Base-by-base conservation (phyloP, 768 basidiomycete species). In the Lentinula edodes region DNA sequence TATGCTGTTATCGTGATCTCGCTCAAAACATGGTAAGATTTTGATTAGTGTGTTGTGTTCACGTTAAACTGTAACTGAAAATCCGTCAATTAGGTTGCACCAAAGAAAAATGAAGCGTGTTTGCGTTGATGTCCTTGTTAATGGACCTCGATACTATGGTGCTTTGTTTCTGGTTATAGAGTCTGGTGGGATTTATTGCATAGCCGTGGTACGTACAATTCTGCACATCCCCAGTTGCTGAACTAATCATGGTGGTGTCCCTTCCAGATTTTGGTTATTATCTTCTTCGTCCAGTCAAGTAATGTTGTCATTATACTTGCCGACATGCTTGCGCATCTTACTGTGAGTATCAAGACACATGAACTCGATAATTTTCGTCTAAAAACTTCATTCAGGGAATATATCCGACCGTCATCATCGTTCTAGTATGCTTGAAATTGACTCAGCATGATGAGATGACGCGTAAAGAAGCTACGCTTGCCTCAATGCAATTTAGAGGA, bases 371-470 rank as follows among this genome's bases (percentile, higher is more conserved):
- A 16, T 34, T 1, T 51, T 8, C 3, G 5, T 13, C 10, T 4
- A 28, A 51, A 5, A 10, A 13, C 9, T 5, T 32, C 13, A 28
- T 39, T 5, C 10, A 54, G 53, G 53, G 53, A 8, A 54, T 54
- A 16, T 54, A 54, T 54, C 53, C 53, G 23, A 54, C 53, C 1
- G 32, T 39, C 10, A 54, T 54, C 8, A 54, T 54, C 34, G 53
- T 54, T 13, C 16, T 54, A 10, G 53, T 54, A n/a, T 54, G 53
- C 10, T 38, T 54, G 12, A 35, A 54, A 23, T 20, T 54, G n/a
- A 54, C 53, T 18, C 53, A 54, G 36, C 53, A 54, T 6, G 53
- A 54, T 13, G 35, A 54, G 35, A 54, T 54, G 35, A 54, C 53
- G 8, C 53, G 53, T n/a, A 52, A 52, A 34, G 38, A 20, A 20